Conservation (phyloP, 441 rosid species). For the Sinapis alba region DNA sequence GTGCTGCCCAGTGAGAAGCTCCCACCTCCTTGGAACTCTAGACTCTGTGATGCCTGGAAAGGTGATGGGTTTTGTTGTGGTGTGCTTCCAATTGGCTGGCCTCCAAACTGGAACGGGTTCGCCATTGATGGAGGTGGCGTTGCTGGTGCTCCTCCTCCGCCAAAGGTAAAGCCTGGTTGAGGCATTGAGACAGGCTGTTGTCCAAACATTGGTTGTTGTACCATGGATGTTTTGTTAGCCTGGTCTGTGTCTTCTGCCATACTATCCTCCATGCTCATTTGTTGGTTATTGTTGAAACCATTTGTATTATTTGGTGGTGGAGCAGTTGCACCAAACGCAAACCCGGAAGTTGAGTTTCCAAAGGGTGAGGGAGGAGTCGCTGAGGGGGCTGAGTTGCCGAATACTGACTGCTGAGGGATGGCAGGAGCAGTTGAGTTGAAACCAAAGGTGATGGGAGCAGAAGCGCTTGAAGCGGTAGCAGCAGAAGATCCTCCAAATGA, state of each 20-base stretch:
- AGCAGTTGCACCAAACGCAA: constrained; percentile 54
- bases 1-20: constrained; percentile 88
- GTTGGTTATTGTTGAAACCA: constrained; percentile 59
- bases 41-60: constrained; percentile 69
- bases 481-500: constrained; percentile 55
- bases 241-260: constrained; percentile 94
- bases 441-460: constrained; percentile 44
- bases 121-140: constrained; percentile 45
- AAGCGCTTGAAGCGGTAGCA: constrained; percentile 34
- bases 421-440: constrained; percentile 54
- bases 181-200: constrained; percentile 48
- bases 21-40: constrained; percentile 67
- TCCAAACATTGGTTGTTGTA: constrained; percentile 48
- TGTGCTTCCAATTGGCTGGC: constrained; percentile 50
- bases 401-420: constrained; percentile 51
- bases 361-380: constrained; percentile 46
- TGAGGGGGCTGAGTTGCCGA: constrained; percentile 47
- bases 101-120: constrained; percentile 68
- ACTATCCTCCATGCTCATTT: constrained; percentile 90
- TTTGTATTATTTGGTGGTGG: constrained; percentile 21
- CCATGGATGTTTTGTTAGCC: constrained; percentile 48
- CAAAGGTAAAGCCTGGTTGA: constrained; percentile 30
- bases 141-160: constrained; percentile 31
- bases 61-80: constrained; percentile 60
- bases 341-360: constrained; percentile 49